phyloP scores from a whole-genome alignment of 1,284 basidiomycete genomes.

The Cryptococcus jaspeensis region DNA sequence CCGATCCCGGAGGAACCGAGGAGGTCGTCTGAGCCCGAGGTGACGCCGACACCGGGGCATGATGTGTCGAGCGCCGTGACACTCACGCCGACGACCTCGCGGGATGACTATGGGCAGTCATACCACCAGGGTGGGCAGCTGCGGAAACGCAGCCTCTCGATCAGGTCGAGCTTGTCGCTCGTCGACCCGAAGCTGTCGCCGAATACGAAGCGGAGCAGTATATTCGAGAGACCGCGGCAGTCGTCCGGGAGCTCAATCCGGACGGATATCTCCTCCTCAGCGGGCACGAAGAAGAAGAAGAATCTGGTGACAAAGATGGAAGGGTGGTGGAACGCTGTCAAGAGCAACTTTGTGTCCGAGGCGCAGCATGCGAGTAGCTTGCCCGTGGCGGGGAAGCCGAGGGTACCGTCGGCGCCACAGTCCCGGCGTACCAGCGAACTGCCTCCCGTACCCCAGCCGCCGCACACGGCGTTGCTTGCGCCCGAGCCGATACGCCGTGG shows the following conservation, averaged over 20 bases:
- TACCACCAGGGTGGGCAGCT: conserved; percentile 7
- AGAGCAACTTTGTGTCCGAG: conserved; percentile 48
- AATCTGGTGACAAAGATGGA: conserved; percentile 53
- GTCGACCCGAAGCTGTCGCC: conserved; percentile 38
- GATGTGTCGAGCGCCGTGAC: conserved; percentile 23
- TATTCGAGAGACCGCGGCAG: conserved; percentile 37
- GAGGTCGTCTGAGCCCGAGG: conserved; percentile 3
- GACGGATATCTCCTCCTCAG: conserved; percentile 20
- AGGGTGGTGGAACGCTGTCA: conserved; percentile 55
- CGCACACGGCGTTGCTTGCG: conserved; percentile 19
- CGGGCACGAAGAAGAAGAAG: conserved; percentile 42
- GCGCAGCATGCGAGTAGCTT: conserved; percentile 5
- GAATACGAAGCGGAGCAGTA: conserved; percentile 15
- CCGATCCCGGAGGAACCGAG: not conserved
- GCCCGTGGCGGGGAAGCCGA: conserved; percentile 1
- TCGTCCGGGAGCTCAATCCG: conserved; percentile 31
- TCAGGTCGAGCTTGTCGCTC: conserved; percentile 33
- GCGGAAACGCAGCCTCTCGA: conserved; percentile 36
- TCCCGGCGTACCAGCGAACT: conserved; percentile 36
- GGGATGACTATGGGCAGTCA: conserved; percentile 27
- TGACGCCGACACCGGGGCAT: conserved; percentile 15
- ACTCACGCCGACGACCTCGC: conserved; percentile 27
- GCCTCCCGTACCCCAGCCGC: conserved; percentile 10
- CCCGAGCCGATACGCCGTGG: conserved; percentile 28
- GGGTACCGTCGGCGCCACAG: conserved; percentile 39